Percentiles rank a stretch among this genome's conserved stretches.
Conservation (phyloP, 805 yeast species). For the Cyberlindnera euphorbiiphila region DNA sequence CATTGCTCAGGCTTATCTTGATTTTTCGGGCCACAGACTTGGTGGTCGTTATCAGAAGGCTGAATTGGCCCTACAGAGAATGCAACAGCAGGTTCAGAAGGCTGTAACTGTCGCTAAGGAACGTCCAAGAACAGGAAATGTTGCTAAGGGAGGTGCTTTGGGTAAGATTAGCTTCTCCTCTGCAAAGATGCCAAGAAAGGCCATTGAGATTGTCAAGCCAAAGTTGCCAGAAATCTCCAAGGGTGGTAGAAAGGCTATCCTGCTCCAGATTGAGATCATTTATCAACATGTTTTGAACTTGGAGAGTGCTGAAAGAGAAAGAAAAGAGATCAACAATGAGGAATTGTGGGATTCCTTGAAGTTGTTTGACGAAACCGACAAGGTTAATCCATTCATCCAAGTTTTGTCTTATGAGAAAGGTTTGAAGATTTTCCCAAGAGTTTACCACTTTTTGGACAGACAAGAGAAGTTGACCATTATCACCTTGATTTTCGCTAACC, state of each 20-base stretch:
- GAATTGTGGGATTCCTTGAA: constrained; percentile 77
- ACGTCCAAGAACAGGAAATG: constrained; percentile 59
- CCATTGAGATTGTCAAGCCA: constrained; percentile 61
- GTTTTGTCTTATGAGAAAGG: constrained; percentile 83
- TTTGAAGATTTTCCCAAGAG: constrained; percentile 82
- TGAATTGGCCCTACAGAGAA: constrained; percentile 88
- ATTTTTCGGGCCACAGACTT: constrained; percentile 84
- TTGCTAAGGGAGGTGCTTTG: constrained; percentile 77
- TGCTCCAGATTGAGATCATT: constrained; percentile 72
- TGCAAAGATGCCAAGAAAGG: constrained; percentile 85
- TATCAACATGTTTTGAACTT: constrained; percentile 72
- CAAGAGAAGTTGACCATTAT: constrained; percentile 75
- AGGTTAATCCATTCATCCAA: constrained; percentile 68
- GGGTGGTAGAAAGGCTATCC: constrained; percentile 44
- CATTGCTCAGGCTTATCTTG: constrained; percentile 90
- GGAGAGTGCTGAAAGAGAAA: constrained; percentile 70
- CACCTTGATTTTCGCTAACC: constrained; percentile 72
- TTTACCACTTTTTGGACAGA: constrained; percentile 73
- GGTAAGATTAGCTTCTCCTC: constrained; percentile 80
- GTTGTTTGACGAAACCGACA: constrained; percentile 56
- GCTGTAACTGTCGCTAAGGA: constrained; percentile 95
- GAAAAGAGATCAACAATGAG: constrained; percentile 39
- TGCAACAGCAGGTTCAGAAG: constrained; percentile 96
- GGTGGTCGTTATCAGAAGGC: constrained; percentile 84
- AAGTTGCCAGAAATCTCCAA: constrained; percentile 30